Evolutionary conservation across 805 yeast genomes (phyloP), one percentile per base, ranked within the genome.

Genomic region (Teunomyces gatunensis): DNA sequence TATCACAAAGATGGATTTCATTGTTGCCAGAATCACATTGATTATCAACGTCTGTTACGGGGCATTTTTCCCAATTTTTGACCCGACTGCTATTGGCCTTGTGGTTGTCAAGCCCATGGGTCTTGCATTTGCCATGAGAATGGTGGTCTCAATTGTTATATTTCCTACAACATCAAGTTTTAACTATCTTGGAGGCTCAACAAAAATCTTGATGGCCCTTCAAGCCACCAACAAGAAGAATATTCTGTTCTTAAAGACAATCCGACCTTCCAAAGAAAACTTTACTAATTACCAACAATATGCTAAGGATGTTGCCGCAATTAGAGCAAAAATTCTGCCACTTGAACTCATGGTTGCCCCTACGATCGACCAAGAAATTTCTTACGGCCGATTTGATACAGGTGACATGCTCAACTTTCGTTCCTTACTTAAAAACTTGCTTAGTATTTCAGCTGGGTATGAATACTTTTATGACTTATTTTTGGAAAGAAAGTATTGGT

Each of bases 111-210:
- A 57, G 34, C 64, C 69, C 1, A 55, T 62, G 47, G 67, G 61
- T 4, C 13, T 65, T 4, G 52, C 64, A 2, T 53, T 57, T 29
- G 63, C 61, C 11, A 34, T 63, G 32, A 58, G 56, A 27, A 47
- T 63, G 7, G 33, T 59, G 2, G 44, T 46, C 2, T 25, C 63
- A 2, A 32, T 55, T 2, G 23, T 67, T 7, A 48, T 67, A 2
- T 67, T 58, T 49, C 73, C 73, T 1, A 52, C 54, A 13, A 63
- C 71, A 3, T 53, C 72, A 5, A 57, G 52, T 40, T 55, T 17
- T 41, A 50, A 49, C 15, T 62, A 55, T 45, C 55, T 58, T 36
- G 47, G 47, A n/a, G 63, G 59, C 7, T 42, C 53, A n/a, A 36
- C 47, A 1, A 52, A 47, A 6, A 47, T 53, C 2, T 48, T 64